Evolutionary conservation across 371 early-diverging fungal genomes (phyloP).

Genomic region (Zychaea mexicana): DNA sequence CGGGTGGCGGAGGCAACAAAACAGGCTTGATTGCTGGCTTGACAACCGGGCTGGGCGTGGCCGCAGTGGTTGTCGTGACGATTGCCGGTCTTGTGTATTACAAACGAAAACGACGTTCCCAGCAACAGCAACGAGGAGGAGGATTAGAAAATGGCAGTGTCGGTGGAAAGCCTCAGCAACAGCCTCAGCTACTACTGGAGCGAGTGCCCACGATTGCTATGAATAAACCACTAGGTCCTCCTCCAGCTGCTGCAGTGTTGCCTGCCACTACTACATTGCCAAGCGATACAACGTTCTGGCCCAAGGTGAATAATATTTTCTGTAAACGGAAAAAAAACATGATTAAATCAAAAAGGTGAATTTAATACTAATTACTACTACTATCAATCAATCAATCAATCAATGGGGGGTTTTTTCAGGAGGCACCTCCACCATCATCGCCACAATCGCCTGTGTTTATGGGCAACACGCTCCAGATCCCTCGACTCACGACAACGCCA

Average conservation of each 20-base stretch:
- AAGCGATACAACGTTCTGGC: not conserved
- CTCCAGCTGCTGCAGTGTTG: conserved; percentile 10
- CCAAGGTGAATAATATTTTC: conserved; percentile 4
- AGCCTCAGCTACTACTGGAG: too few species aligned
- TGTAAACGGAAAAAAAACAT: not conserved
- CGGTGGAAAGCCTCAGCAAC: too few species aligned
- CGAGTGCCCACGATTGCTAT: not conserved
- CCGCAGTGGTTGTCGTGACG: conserved; percentile 21
- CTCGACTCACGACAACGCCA: conserved; percentile 24
- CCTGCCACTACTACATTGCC: not conserved
- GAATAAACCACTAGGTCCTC: conserved; percentile 10
- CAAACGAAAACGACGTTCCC: conserved; percentile 21
- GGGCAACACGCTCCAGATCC: conserved; percentile 27
- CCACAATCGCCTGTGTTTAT: conserved; percentile 11
- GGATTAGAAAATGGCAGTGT: not conserved
- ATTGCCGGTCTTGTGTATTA: conserved; percentile 34
- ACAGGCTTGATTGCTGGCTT: conserved; percentile 35
- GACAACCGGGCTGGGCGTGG: conserved; percentile 31
- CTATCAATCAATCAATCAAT: too few species aligned
- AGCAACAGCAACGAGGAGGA: not conserved
- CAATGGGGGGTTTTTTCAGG: not conserved
- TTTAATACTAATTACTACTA: too few species aligned
- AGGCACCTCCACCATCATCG: conserved; percentile 1
- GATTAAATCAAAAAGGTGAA: too few species aligned
- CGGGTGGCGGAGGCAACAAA: too few species aligned